Base-by-base conservation (phyloP, 352 stramenopile species). In the Thraustotheca clavata region DNA sequence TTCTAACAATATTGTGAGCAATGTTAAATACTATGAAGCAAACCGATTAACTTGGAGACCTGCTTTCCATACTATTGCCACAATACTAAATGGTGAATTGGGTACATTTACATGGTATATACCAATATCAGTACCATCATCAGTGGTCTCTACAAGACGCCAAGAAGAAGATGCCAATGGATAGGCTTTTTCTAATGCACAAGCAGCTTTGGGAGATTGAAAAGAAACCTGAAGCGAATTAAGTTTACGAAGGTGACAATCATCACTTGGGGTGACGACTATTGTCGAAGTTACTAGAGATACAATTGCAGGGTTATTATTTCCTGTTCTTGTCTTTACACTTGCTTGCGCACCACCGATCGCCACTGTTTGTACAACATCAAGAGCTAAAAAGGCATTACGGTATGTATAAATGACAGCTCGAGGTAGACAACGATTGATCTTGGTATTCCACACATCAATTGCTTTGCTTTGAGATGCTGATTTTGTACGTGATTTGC, bases 341-440 rank as follows among this genome's bases (percentile, higher is more conserved):
- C n/a, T 14, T 31, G 43, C 3, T 52, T 52, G 39, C 4, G 24
- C 43, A 7, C 43, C 43, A 2, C 43, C 18, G 18, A 27, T 43
- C 9, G n/a, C 27, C 6, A 62, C 54, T 2, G 34, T 26, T 38
- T 47, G 57, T 12, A 20, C 39, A n/a, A 55, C 22, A 27, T 65
- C 38, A 31, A 65, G 39, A 4, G 57, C 57, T 4, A 65, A 33
- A 14, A 65, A 55, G 16, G 57, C 57, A 16, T 50, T 27, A 22
- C 57, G 57, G 5, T 57, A 65, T 26, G 39, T 43, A 22, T 65
- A 46, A 32, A 65, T 50, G 38, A 65, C 27, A 32, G 57, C 57
- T 20, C 57, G 57, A 46, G 52, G 33, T 29, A 22, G 24, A 6
- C 35, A 27, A 6, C 57, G 57, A 24, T 65, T 54, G 38, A 65